A percentile compares a stretch with the other conserved stretches of the same genome.
Evolutionary conservation across 768 basidiomycete species (phyloP).

Genomic region (Serpula lacrymans): DNA sequence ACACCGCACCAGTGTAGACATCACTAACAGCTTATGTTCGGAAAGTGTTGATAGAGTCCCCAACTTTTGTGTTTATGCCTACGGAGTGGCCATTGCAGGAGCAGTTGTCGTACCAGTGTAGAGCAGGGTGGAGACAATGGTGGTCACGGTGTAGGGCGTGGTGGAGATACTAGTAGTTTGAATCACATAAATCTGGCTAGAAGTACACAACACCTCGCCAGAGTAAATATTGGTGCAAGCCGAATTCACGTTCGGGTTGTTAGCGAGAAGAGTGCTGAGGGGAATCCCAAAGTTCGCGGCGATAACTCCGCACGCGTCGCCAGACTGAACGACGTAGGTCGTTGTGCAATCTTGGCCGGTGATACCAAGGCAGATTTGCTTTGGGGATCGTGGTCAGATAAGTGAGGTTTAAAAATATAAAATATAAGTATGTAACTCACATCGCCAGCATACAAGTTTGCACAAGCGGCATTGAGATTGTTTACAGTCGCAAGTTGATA

Average conservation of each 20-base stretch:
- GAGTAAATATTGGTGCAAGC: slow-evolving; percentile 54
- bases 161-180: too few relatives aligned
- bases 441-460: slow-evolving; percentile 53
- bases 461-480: slow-evolving; percentile 49
- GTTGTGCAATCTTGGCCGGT: slow-evolving; percentile 52
- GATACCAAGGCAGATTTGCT: slow-evolving; percentile 56
- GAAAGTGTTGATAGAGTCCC: too few relatives aligned
- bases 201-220: slow-evolving; percentile 48
- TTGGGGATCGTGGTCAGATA: too few relatives aligned
- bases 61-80: too few relatives aligned
- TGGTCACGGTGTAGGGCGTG: too few relatives aligned
- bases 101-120: too few relatives aligned
- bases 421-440: slow-evolving; percentile 32
- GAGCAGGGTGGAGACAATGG: too few relatives aligned
- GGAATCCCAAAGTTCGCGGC: slow-evolving; percentile 38
- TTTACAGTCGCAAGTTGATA: slow-evolving; percentile 60
- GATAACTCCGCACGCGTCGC: slow-evolving; percentile 52
- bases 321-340: slow-evolving; percentile 43
- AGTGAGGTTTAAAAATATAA: too few relatives aligned
- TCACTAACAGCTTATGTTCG: too few relatives aligned
- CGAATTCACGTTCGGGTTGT: slow-evolving; percentile 63
- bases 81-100: too few relatives aligned
- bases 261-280: slow-evolving; percentile 43
- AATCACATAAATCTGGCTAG: slow-evolving; percentile 21
- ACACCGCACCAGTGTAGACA: too few relatives aligned